Conservation (phyloP, 2,329 filamentous ascomycete species). For the Apiospora rasikravindrae region DNA sequence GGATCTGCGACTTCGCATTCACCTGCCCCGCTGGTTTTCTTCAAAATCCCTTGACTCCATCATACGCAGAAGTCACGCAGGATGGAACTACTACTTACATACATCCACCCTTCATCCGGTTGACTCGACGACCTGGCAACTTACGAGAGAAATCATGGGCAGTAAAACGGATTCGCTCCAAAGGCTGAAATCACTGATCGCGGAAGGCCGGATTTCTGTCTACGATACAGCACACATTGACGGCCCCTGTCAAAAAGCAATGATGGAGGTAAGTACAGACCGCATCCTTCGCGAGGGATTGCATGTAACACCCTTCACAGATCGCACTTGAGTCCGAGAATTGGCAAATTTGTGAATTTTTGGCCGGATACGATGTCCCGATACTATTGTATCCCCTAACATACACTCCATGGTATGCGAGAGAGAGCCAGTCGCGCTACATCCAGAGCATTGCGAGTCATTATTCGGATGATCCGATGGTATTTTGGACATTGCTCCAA, state of each 20-base stretch:
- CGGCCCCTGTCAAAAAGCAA: background rate
- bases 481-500: background rate
- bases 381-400: accelerated
- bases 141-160: background rate
- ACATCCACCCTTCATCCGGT: background rate
- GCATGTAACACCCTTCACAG: background rate
- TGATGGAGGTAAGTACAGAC: background rate
- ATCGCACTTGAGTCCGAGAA: background rate
- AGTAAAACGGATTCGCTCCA: background rate
- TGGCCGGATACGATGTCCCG: background rate
- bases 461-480: accelerated
- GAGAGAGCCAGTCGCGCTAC: background rate
- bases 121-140: background rate
- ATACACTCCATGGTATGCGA: background rate
- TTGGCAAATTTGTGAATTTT: background rate
- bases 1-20: background rate
- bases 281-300: background rate
- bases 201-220: background rate
- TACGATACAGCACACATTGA: background rate
- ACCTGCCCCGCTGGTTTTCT: background rate
- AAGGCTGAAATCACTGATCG: background rate
- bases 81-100: background rate
- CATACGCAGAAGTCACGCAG: background rate
- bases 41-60: background rate
- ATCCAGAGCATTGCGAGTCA: background rate